phyloP scores from a whole-genome alignment of 108 stramenopile genomes.

The Cyclotella atomus region DNA sequence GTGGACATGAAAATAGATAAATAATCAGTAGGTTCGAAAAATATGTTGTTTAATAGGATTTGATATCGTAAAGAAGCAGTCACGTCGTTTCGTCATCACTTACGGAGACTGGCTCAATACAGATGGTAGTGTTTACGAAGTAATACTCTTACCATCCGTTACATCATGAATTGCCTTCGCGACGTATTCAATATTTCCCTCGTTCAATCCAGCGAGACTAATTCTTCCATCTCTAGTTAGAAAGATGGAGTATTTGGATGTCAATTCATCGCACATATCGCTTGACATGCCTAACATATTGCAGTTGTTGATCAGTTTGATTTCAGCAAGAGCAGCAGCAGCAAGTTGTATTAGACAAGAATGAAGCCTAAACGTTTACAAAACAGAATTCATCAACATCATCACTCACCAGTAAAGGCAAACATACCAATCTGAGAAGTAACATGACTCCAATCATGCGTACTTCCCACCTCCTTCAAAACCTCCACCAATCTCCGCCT shows the following conservation, averaged over 20 bases:
- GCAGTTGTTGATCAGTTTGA: neutral
- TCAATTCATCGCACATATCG: constrained; percentile 92
- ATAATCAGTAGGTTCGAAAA: too few relatives aligned
- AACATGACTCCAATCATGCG: constrained; percentile 95
- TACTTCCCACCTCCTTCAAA: constrained; percentile 81
- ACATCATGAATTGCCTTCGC: constrained; percentile 93
- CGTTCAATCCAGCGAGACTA: constrained; percentile 96
- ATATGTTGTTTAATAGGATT: too few relatives aligned
- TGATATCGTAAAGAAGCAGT: too few relatives aligned
- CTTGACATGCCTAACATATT: constrained; percentile 85
- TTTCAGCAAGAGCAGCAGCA: neutral
- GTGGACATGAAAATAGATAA: too few relatives aligned
- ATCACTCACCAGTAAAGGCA: constrained; percentile 85
- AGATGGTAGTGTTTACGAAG: too few relatives aligned
- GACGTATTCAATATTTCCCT: constrained; percentile 93
- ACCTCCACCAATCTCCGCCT: constrained; percentile 74
- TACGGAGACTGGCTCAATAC: too few relatives aligned
- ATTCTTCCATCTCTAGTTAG: constrained; percentile 97
- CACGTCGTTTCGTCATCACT: too few relatives aligned
- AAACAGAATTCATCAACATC: neutral
- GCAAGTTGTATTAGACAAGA: neutral
- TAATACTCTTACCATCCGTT: constrained; percentile 84
- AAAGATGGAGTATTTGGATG: constrained; percentile 89
- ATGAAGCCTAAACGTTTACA: neutral
- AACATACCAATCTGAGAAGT: constrained; percentile 99